phyloP scores from a whole-genome alignment of 78 protist species.

The Emiliania huxleyi region DNA sequence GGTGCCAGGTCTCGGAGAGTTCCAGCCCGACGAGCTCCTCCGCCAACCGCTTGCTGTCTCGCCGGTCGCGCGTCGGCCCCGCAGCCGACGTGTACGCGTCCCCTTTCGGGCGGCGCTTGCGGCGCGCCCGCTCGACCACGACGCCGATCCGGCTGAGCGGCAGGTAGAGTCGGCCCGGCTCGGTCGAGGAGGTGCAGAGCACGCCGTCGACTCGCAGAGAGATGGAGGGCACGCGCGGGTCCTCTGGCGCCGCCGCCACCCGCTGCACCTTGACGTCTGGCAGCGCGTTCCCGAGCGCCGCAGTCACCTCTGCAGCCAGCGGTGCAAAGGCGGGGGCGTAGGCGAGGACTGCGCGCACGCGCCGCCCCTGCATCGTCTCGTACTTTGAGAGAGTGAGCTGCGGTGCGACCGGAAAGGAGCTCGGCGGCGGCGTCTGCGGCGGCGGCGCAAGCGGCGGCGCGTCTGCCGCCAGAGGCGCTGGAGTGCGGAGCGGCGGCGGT shows the following conservation, averaged over 20 bases:
- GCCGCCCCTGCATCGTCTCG: background rate
- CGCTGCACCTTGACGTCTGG: background rate
- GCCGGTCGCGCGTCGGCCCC: too few relatives aligned
- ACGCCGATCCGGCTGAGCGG: background rate
- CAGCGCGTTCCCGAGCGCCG: background rate
- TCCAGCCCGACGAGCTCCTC: too few relatives aligned
- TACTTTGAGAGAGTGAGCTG: background rate
- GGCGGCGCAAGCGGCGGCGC: too few relatives aligned
- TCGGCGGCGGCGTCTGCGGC: too few relatives aligned
- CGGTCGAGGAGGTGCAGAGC: background rate
- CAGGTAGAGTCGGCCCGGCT: background rate
- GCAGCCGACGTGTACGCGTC: too few relatives aligned
- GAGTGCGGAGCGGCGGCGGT: too few relatives aligned
- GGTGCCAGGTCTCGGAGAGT: too few relatives aligned
- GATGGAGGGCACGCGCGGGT: background rate
- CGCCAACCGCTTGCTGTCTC: too few relatives aligned
- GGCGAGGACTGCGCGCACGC: background rate
- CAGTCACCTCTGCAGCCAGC: background rate
- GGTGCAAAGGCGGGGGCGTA: background rate
- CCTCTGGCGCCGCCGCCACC: background rate
- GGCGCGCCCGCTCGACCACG: background rate
- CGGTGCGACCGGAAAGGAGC: background rate
- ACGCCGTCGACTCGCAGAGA: background rate
- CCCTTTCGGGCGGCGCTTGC: background rate
- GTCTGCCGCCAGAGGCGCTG: too few relatives aligned